phyloP scores from a whole-genome alignment of 192 early-diverging fungal genomes.

The Coemansia aciculifera region DNA sequence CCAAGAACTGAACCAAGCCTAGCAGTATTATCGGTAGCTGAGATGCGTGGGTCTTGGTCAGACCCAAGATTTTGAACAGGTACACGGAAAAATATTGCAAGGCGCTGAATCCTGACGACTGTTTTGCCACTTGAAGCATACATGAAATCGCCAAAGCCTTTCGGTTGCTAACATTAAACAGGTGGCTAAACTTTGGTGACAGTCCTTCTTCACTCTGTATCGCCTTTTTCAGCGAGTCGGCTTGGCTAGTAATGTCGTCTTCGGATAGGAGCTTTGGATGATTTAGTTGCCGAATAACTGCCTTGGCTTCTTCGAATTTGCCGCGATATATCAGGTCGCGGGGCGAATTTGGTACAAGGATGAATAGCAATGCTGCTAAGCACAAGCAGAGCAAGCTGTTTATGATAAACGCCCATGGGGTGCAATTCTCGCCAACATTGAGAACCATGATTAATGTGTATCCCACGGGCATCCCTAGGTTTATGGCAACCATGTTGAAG shows the following conservation, averaged over 20 bases:
- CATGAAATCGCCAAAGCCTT: constrained; percentile 18
- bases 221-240: constrained; percentile 2
- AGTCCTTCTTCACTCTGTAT: constrained; percentile 10
- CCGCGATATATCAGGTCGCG: constrained; percentile 32
- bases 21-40: constrained; percentile 23
- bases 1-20: constrained; percentile 15
- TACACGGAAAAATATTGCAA: constrained; percentile 32
- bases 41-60: constrained; percentile 4
- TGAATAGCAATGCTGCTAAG: constrained; percentile 5
- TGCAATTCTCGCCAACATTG: not conserved
- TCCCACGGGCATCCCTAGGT: constrained; percentile 26
- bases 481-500: constrained; percentile 27
- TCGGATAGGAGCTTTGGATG: constrained; percentile 9
- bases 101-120: constrained; percentile 28
- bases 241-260: constrained; percentile 3
- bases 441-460: constrained; percentile 16
- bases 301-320: constrained; percentile 12
- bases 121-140: constrained; percentile 27
- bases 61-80: constrained; percentile 20
- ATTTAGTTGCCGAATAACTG: constrained; percentile 17
- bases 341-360: constrained; percentile 33
- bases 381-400: constrained; percentile 11
- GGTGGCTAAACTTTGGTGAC: constrained; percentile 15
- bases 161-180: constrained; percentile 19
- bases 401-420: constrained; percentile 22